These are phyloP conservation scores for Cyberlindnera mycetangii DNA, from an alignment of 805 yeast genomes.

Conservation along the genomic window DNA sequence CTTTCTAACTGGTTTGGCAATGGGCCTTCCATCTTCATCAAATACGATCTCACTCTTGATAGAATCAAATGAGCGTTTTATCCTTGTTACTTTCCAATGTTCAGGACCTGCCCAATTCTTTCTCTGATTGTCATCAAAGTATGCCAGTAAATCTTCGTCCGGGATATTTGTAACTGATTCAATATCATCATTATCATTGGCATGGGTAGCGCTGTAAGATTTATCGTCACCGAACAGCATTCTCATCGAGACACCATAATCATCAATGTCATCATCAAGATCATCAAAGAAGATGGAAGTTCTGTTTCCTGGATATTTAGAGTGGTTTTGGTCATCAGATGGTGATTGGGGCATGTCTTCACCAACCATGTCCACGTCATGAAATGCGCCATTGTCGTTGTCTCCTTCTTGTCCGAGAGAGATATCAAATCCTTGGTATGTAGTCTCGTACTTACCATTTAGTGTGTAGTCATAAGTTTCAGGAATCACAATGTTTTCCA, in stretches of 20 bases:
- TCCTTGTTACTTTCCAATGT: slow-evolving; percentile 79
- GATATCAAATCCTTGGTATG: slow-evolving; percentile 18
- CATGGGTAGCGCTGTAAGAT: slow-evolving; percentile 23
- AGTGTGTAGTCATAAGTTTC: slow-evolving; percentile 8
- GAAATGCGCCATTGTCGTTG: slow-evolving; percentile 25
- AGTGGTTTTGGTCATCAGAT: slow-evolving; percentile 13
- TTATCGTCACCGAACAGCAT: slow-evolving; percentile 22
- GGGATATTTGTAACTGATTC: slow-evolving; percentile 33
- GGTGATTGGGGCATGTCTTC: slow-evolving; percentile 5
- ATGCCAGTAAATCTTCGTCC: slow-evolving; percentile 69
- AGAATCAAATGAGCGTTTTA: slow-evolving; percentile 36
- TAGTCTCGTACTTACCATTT: slow-evolving; percentile 14
- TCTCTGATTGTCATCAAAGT: slow-evolving; percentile 71
- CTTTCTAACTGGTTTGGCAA: slow-evolving; percentile 24
- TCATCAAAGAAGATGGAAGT: slow-evolving; percentile 29
- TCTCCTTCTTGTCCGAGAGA: slow-evolving; percentile 21
- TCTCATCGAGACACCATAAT: slow-evolving; percentile 28
- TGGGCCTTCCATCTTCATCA: slow-evolving; percentile 1
- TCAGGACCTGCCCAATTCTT: slow-evolving; percentile 88
- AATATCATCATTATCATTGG: slow-evolving; percentile 20
- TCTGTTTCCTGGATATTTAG: slow-evolving; percentile 25
- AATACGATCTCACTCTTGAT: slow-evolving; percentile 9
- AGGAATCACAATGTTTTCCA: slow-evolving; percentile 18
- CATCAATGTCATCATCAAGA: slow-evolving; percentile 26
- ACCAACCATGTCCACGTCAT: slow-evolving; percentile 14